Percentiles rank a stretch among this genome's conserved stretches.
phyloP scores from a whole-genome alignment of 352 stramenopile genomes.

The Phytophthora fragariae region DNA sequence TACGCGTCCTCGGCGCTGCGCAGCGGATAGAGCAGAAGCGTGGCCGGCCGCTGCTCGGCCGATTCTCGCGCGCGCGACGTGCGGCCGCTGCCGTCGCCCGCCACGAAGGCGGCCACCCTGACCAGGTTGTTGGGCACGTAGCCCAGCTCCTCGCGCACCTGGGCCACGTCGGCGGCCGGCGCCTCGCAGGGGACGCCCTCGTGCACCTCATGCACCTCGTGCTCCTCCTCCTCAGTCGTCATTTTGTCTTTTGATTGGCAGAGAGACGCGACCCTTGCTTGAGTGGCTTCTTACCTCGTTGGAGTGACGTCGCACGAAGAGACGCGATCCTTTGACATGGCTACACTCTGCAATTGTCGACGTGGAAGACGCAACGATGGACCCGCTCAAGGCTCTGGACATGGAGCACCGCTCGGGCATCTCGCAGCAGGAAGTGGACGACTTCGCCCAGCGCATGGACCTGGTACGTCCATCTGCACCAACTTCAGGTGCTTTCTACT shows the following conservation, averaged over 20 bases:
- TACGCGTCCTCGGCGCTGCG: conserved; percentile 60
- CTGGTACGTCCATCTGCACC: conserved; percentile 39
- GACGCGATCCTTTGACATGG: conserved; percentile 29
- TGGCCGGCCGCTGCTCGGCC: conserved; percentile 28
- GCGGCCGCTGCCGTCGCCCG: conserved; percentile 19
- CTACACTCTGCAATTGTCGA: conserved; percentile 11
- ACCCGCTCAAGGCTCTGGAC: conserved; percentile 68
- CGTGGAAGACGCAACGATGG: conserved; percentile 45
- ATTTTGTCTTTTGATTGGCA: conserved; percentile 2
- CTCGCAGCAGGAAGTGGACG: conserved; percentile 71
- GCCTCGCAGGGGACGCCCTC: conserved; percentile 55
- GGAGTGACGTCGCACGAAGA: conserved; percentile 7
- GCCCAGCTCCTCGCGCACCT: conserved; percentile 55
- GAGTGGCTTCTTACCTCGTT: neutral
- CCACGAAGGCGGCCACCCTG: conserved; percentile 44
- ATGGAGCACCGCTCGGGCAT: conserved; percentile 77
- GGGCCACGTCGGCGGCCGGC: conserved; percentile 31
- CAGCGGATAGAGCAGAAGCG: conserved; percentile 69
- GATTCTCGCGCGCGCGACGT: conserved; percentile 15
- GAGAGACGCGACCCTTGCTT: neutral
- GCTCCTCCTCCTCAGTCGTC: conserved; percentile 19
- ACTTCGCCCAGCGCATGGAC: conserved; percentile 77
- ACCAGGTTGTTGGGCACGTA: conserved; percentile 68
- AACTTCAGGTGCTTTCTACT: neutral
- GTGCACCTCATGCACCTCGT: conserved; percentile 41